phyloP scores from a whole-genome alignment of 106 monocot species.

The Dendrobium huoshanense region DNA sequence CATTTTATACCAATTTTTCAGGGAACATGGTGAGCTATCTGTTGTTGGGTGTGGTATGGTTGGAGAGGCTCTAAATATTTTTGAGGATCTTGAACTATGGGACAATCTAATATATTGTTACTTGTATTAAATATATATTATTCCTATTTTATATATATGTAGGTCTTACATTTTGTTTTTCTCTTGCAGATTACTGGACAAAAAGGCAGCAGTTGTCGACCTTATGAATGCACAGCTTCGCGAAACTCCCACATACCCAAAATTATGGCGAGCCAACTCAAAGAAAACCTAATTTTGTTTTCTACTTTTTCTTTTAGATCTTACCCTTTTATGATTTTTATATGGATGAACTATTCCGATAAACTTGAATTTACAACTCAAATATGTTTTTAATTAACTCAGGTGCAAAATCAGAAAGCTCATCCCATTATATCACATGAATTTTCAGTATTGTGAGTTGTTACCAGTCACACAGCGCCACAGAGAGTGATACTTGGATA shows the following conservation, averaged over 20 bases:
- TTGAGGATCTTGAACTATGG: constrained; percentile 99
- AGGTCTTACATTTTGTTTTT: background rate
- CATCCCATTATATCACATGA: background rate
- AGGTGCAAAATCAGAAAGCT: background rate
- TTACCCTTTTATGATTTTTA: background rate
- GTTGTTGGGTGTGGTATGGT: constrained; percentile 65
- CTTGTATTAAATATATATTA: constrained; percentile 20
- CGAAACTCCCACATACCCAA: constrained; percentile 68
- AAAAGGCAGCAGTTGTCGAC: constrained; percentile 80
- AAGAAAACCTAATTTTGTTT: background rate
- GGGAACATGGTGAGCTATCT: constrained; percentile 74
- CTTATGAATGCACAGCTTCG: constrained; percentile 64
- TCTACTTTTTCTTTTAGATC: background rate
- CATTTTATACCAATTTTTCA: constrained; percentile 19
- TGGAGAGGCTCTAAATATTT: constrained; percentile 79
- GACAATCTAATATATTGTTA: constrained; percentile 90
- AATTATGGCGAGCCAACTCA: constrained; percentile 58
- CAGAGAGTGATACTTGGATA: too few species aligned
- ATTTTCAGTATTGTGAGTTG: too few species aligned
- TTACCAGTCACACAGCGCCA: too few species aligned
- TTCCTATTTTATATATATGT: background rate
- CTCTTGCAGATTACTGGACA: constrained; percentile 59
- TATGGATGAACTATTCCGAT: background rate
- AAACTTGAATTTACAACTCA: background rate
- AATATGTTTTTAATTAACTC: background rate